phyloP scores from a whole-genome alignment of 257 asterid species.

The Voacanga thouarsii region DNA sequence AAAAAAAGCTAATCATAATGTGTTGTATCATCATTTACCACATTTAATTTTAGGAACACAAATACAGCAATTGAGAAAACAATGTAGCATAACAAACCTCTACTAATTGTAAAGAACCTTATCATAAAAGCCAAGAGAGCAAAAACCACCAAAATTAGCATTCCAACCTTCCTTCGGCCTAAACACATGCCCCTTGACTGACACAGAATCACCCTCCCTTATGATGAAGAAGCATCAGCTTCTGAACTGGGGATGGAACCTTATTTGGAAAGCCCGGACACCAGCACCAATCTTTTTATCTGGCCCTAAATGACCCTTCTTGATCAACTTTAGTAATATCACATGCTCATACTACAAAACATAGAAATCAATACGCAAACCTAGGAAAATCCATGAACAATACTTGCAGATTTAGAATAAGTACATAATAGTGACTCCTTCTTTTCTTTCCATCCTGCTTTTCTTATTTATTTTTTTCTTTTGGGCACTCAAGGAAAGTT shows the following conservation, averaged over 20 bases:
- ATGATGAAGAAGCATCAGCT: slow-evolving; percentile 85
- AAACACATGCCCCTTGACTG: slow-evolving; percentile 59
- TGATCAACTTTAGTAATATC: slow-evolving; percentile 63
- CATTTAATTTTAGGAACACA: background rate
- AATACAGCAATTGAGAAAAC: background rate
- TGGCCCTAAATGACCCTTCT: slow-evolving; percentile 84
- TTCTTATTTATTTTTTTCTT: no score
- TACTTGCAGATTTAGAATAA: background rate
- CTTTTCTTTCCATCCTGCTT: no score
- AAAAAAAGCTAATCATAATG: background rate
- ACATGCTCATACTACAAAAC: slow-evolving; percentile 61
- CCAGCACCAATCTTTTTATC: slow-evolving; percentile 79
- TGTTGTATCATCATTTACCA: background rate
- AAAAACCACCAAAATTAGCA: slow-evolving; percentile 67
- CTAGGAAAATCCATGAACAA: background rate
- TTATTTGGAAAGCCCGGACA: slow-evolving; percentile 63
- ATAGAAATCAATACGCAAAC: background rate
- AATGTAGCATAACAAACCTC: slow-evolving; percentile 45
- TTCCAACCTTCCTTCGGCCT: slow-evolving; percentile 64
- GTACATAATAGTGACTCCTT: no score
- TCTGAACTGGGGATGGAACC: slow-evolving; percentile 69
- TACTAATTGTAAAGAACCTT: slow-evolving; percentile 54
- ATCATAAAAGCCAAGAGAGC: slow-evolving; percentile 57
- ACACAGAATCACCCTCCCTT: slow-evolving; percentile 69
- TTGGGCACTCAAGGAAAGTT: no score